Base-by-base conservation (phyloP, 352 stramenopile genomes). In the Globisporangium nunn region DNA sequence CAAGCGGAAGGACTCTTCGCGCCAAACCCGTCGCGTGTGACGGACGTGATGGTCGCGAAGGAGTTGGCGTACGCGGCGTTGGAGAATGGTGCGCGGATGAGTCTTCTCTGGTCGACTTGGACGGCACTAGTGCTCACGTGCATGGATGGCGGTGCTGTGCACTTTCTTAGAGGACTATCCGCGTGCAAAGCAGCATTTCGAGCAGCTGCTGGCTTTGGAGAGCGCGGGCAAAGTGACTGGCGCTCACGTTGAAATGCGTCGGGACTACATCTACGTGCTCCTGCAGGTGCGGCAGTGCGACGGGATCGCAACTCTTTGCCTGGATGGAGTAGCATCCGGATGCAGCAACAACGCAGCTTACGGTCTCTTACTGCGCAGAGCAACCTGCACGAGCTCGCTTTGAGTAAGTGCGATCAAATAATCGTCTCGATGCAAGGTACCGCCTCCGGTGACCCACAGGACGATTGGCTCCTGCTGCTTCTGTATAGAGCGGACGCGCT, bases 401-500 rank as follows among this genome's bases (percentile, higher is more conserved):
- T 91, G 17, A 50, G 58, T n/a, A 66, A 56, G 46, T 85, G 73
- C 45, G 66, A 87, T 1, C 50, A 52, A 10, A 62, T 63, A n/a
- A 61, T 85, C 8, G 11, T 10, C 1, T 46, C 23, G 7, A 47
- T 35, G 12, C 44, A 39, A 12, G 43, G 50, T 10, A 14, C 50
- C 8, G 23, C 31, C 10, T 10, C 3, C 18, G 5, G 35, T 10
- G 15, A 23, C 23, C 23, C 30, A 45, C 15, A 6, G 23, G 30
- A 54, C 50, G 18, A 17, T 53, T 46, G 50, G 49, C 29, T 72
- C 5, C 43, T 78, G 11, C 14, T 84, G 7, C 51, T 75, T 0
- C 72, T 90, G 11, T 91, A 90, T 66, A 86, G 80, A 62, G 77
- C 81, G 2, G 85, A 95, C 31, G 79, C 82, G 12, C 64, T 93